Evolutionary conservation across 495 filamentous ascomycete genomes (phyloP).

Genomic region (Hyaloscypha finlandica): DNA sequence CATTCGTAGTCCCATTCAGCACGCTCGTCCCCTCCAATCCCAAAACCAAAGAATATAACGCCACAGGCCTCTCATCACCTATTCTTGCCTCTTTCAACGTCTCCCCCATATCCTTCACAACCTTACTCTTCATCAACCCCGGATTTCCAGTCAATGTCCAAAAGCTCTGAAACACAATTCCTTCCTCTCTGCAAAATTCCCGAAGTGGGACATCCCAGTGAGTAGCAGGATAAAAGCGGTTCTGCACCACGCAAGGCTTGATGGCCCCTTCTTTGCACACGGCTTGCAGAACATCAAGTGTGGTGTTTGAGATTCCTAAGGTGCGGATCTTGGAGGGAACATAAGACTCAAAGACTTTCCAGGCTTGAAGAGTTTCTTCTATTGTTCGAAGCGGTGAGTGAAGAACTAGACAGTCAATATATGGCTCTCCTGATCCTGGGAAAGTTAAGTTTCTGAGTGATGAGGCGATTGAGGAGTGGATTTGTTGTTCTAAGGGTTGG

Average conservation of each 20-base stretch:
- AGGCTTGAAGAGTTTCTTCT: slow-evolving; percentile 63
- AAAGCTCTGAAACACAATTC: slow-evolving; percentile 72
- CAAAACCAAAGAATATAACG: slow-evolving; percentile 69
- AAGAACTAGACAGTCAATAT: slow-evolving; percentile 73
- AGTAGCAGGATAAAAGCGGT: slow-evolving; percentile 65
- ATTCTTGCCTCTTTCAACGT: slow-evolving; percentile 47
- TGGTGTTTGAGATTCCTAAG: slow-evolving; percentile 74
- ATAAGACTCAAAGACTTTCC: slow-evolving; percentile 62
- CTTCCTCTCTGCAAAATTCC: slow-evolving; percentile 58
- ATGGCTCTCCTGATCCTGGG: slow-evolving; percentile 45
- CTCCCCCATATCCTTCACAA: slow-evolving; percentile 54
- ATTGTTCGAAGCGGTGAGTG: slow-evolving; percentile 66
- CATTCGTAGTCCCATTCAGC: slow-evolving; percentile 70
- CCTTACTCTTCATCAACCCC: slow-evolving; percentile 49
- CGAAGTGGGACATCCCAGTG: slow-evolving; percentile 63
- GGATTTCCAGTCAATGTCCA: slow-evolving; percentile 80
- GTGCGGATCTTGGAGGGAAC: slow-evolving; percentile 62
- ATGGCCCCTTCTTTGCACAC: slow-evolving; percentile 49
- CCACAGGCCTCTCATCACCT: slow-evolving; percentile 48
- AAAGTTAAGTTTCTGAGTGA: slow-evolving; percentile 67
- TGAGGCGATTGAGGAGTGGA: slow-evolving; percentile 63
- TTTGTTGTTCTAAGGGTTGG: slow-evolving; percentile 56
- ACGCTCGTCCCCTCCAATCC: slow-evolving; percentile 58
- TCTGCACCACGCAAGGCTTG: slow-evolving; percentile 71
- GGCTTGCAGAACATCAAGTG: slow-evolving; percentile 51